Percentiles rank a stretch among this genome's conserved stretches.
These are phyloP conservation scores for Tricholoma furcatifolium DNA, from an alignment of 768 basidiomycete genomes.

Conservation along the genomic window DNA sequence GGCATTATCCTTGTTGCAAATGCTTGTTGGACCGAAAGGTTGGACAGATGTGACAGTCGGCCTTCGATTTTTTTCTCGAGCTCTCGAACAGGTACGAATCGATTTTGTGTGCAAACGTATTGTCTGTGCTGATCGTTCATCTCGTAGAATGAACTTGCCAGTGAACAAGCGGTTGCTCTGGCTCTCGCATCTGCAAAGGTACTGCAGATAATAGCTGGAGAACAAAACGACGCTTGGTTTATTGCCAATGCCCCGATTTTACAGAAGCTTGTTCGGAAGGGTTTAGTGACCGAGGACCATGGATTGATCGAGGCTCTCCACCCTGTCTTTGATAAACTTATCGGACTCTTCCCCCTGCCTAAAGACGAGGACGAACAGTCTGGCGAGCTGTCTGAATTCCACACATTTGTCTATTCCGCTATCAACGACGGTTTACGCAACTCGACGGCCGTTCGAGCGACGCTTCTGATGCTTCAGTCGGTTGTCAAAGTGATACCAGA, in stretches of 20 bases:
- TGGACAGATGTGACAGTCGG: constrained; percentile 94
- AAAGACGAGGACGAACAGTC: constrained; percentile 78
- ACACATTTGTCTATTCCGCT: constrained; percentile 69
- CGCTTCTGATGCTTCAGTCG: constrained; percentile 84
- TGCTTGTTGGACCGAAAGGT: constrained; percentile 78
- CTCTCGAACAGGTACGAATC: constrained; percentile 71
- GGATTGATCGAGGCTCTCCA: constrained; percentile 78
- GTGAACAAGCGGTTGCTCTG: constrained; percentile 60
- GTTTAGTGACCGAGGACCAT: constrained; percentile 77
- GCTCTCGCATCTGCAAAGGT: constrained; percentile 86
- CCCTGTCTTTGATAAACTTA: constrained; percentile 78
- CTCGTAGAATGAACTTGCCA: constrained; percentile 66
- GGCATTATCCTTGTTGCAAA: constrained; percentile 65
- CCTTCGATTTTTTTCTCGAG: constrained; percentile 82
- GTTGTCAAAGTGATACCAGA: constrained; percentile 80
- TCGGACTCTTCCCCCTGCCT: constrained; percentile 74
- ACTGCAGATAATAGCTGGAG: constrained; percentile 79
- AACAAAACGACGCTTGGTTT: constrained; percentile 86
- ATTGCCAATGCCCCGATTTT: constrained; percentile 65
- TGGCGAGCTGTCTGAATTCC: constrained; percentile 73
- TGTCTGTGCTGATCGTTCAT: constrained; percentile 1
- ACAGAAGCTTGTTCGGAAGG: constrained; percentile 84
- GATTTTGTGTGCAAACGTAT: background rate
- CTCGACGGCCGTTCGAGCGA: constrained; percentile 69
- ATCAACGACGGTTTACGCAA: constrained; percentile 81